Base-by-base conservation (phyloP, 495 filamentous ascomycete genomes). In the Rostrohypoxylon terebratum region DNA sequence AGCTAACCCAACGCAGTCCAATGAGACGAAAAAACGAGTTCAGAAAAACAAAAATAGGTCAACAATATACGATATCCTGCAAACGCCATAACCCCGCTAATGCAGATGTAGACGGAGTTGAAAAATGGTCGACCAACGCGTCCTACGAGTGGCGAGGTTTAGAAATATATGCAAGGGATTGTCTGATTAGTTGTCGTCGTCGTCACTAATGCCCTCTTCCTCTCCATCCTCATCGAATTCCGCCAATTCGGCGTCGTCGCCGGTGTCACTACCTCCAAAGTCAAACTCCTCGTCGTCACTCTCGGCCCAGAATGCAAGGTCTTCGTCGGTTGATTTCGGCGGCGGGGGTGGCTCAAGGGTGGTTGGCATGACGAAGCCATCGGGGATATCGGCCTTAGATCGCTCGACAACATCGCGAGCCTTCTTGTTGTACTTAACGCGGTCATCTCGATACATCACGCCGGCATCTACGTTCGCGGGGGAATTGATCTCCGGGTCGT, bases 401-500 rank as follows among this genome's bases (percentile, higher is more conserved):
- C 75, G 78, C 73, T 94, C 90, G 2, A 95, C 91, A 50, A 92
- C 88, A 36, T 86, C 85, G 61, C 82, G 83, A 3, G 95, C 94
- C 69, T 83, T 86, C 54, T 82, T 77, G 77, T 92, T 91, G 82
- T 94, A 99, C 25, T 77, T 72, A 6, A 85, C 83, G 3, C 88
- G 87, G 21, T 91, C 77, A 63, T 93, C 92, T 60, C 96, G 89
- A 55, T 97, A 87, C 86, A 94, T 87, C 11, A 97, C 91, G 28
- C 91, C 88, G 10, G 96, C 96, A 74, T 98, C 95, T 55, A 98
- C 96, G 74, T 99, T 98, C 63, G 96, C 96, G 0, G 96, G 93
- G 4, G 93, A 97, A 65, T 89, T 92, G 70, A 95, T 91, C 77
- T 99, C 96, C 14, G 96, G 93, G 77, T 96, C 92, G 77, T 99